phyloP scores from a whole-genome alignment of 2,329 filamentous ascomycete species.

The Aspergillus chevalieri region DNA sequence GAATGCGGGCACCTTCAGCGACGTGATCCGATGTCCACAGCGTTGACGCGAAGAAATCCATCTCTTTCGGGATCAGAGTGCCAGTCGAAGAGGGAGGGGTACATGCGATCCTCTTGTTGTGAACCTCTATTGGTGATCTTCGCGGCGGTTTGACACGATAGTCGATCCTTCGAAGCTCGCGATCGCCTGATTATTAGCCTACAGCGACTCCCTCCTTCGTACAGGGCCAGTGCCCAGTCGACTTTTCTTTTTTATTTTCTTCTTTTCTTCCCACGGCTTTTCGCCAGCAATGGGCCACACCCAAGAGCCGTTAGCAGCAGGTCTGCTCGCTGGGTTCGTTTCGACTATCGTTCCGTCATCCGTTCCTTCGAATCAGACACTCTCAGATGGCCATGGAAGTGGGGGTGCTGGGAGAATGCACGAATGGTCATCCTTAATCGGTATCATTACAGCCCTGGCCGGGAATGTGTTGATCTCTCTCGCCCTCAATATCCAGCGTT shows the following conservation, averaged over 20 bases:
- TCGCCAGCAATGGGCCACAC: conserved; percentile 17
- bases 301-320: conserved; percentile 22
- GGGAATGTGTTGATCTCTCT: conserved; percentile 93
- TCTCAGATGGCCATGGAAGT: conserved; percentile 12
- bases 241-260: neutral
- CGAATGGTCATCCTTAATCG: conserved; percentile 85
- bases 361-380: conserved; percentile 10
- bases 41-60: neutral
- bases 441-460: conserved; percentile 84
- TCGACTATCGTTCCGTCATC: conserved; percentile 18
- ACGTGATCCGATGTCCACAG: conserved; percentile 11
- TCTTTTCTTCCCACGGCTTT: neutral
- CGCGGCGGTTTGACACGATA: neutral
- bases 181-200: neutral
- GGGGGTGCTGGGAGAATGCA: conserved; percentile 16
- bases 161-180: neutral
- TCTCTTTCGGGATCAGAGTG: neutral
- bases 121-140: neutral
- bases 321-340: conserved; percentile 22
- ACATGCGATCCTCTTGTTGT: neutral
- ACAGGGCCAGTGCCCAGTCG: neutral
- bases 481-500: conserved; percentile 91
- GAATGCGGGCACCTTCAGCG: conserved; percentile 11
- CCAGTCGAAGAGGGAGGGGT: neutral
- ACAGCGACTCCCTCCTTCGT: neutral